A percentile compares a stretch with the other conserved stretches of the same genome.
Conservation (phyloP, 148 eudicot species). For the Arctostaphylos glauca region DNA sequence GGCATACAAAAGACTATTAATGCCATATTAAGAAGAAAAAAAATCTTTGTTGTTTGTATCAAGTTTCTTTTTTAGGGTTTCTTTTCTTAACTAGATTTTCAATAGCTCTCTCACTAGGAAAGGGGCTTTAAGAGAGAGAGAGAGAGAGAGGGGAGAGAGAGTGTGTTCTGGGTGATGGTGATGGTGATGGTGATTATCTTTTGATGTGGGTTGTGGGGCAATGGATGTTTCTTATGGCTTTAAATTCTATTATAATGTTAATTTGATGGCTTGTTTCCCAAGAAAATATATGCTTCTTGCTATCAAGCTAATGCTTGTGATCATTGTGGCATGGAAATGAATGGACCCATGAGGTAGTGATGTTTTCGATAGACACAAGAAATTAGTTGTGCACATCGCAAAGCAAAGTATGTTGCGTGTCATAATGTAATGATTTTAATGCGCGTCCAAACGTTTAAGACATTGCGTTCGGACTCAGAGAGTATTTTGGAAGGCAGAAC, state of each 20-base stretch:
- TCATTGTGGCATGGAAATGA: conserved; percentile 19
- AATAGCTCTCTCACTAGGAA: conserved; percentile 35
- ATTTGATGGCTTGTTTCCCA: conserved; percentile 31
- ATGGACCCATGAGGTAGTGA: conserved; percentile 12
- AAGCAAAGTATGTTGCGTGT: too few relatives aligned
- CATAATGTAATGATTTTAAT: too few relatives aligned
- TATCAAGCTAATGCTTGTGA: conserved; percentile 1
- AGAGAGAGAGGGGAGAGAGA: conserved; percentile 24
- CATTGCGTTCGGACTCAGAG: too few relatives aligned
- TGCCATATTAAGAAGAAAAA: conserved; percentile 8
- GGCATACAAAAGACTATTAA: conserved; percentile 1
- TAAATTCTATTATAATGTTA: conserved; percentile 19
- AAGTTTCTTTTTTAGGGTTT: conserved; percentile 22
- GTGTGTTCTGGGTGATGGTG: conserved; percentile 22
- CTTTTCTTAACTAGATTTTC: conserved; percentile 12
- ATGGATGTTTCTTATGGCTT: conserved; percentile 23
- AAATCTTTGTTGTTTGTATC: conserved; percentile 30
- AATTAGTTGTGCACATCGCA: too few relatives aligned
- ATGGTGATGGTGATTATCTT: conserved; percentile 40
- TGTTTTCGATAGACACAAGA: too few relatives aligned
- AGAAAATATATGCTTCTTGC: conserved; percentile 24
- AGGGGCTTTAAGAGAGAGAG: conserved; percentile 22
- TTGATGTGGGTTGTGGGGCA: conserved; percentile 34
- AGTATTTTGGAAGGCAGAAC: too few relatives aligned
- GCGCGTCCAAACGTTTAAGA: too few relatives aligned